Evolutionary conservation across 2,329 filamentous ascomycete genomes (phyloP), one percentile per base, ranked within the genome.

Genomic region (Phaeomoniella chlamydospora): DNA sequence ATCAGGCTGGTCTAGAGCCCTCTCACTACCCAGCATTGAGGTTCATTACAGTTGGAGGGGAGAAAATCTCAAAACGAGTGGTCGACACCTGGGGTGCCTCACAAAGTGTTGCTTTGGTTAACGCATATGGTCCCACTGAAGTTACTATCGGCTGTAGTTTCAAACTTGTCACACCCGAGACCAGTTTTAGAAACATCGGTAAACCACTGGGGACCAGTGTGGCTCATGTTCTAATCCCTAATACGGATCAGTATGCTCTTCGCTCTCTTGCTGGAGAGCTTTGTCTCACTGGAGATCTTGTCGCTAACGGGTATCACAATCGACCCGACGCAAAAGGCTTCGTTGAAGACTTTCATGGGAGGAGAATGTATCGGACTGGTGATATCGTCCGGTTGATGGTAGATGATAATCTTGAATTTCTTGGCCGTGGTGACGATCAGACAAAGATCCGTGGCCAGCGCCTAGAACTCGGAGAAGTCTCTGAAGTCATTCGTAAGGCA

Each of bases 221-320:
- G 44, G 76, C 74, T 1, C 85, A 87, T 46, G 77, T 88, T 38
- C 62, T 87, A 12, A 72, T 83, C 42, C 77, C 83, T 46, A 67
- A 69, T 9, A 26, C 22, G 34, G 77, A 75, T 2, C 67, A 81
- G 35, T 68, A 65, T 45, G 74, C 86, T 3, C 65, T 70, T 5
- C 49, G 58, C 4, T 81, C 80, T 5, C 60, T 65, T 2, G 73
- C 66, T 38, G 82, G 82, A 31, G 82, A 90, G 58, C 65, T 90
- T 1, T 85, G 75, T 42, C 70, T 88, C 12, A 81, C 80, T 33
- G 83, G 83, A n/a, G 17, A 17, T 12, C 63, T 86, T 39, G 64
- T 87, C 31, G 82, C 82, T 11, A 69, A 80, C 38, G 82, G 77
- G 31, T 90, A 90, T 48, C 69, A 87, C 36, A 86, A 87, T 44